Evolutionary conservation across 1,139 yeast species (phyloP), one percentile per base, ranked within the genome.

Genomic region (Candida sp.): DNA sequence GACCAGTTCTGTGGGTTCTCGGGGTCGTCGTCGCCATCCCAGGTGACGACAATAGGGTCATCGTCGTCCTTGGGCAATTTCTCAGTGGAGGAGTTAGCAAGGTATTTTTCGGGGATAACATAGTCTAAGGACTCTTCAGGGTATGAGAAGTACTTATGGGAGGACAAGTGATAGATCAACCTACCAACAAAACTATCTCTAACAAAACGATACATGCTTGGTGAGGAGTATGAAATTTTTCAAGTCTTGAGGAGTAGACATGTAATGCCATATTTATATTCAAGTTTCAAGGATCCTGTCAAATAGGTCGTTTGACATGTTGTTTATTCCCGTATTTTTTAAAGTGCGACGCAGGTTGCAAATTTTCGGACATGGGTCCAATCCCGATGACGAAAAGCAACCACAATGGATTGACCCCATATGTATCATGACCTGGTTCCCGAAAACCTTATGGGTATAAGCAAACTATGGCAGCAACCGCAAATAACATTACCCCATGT

Each of bases 1-100:
- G 83, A 70, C 87, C 88, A 85, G 62, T 85, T 85, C 41, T 66
- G 62, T 1, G 90, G 90, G 58, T 83, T 73, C 46, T 79, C 85
- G 0, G 85, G 84, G 58, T 84, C 88, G 50, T 78, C 73, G 0
- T 71, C 76, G 3, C 81, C 78, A 49, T 79, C 80, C 83, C 82
- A 80, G 17, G 54, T 59, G 5, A 69, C 74, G 7, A 63, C 46
- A 5, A 61, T 54, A 27, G 48, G 44, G n/a, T 48, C 43, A 4
- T 22, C 39, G 9, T 26, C 38, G 22, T 42, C 38, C n/a, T 34
- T 28, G 8, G 12, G 2, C n/a, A 28, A 25, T 27, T 44, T 26
- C 34, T 32, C 25, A 34, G 42, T 6, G 37, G 47, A 42, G 7
- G 32, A 33, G 25, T 51, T 52, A 28, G 44, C 27, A 35, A 44